Conservation (phyloP, 2,329 filamentous ascomycete species). For the Eutypa lata region DNA sequence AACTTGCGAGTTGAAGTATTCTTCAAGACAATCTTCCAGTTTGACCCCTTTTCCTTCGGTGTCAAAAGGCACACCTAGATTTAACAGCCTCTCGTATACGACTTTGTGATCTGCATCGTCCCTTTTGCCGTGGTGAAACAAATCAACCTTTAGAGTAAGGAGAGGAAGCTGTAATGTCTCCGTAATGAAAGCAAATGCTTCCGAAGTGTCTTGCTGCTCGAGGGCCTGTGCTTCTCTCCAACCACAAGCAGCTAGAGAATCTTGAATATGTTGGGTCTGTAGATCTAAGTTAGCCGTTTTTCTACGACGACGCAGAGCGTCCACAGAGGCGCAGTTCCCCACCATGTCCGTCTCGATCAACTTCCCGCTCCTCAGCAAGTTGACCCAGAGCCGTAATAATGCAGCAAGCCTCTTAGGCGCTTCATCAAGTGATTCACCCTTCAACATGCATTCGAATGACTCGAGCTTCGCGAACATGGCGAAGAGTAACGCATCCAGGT, state of each 20-base stretch:
- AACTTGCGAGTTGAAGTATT: slow-evolving; percentile 92
- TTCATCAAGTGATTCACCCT: slow-evolving; percentile 72
- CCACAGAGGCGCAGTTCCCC: slow-evolving; percentile 24
- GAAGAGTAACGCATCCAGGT: slow-evolving; percentile 85
- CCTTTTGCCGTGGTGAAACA: slow-evolving; percentile 87
- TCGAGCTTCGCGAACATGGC: slow-evolving; percentile 92
- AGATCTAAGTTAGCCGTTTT: slow-evolving; percentile 20
- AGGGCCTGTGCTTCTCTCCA: slow-evolving; percentile 77
- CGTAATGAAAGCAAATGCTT: slow-evolving; percentile 93
- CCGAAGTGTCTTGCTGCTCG: slow-evolving; percentile 92
- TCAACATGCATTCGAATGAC: slow-evolving; percentile 90
- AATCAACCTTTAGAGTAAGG: slow-evolving; percentile 86
- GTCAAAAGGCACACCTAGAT: slow-evolving; percentile 82
- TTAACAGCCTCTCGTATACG: slow-evolving; percentile 84
- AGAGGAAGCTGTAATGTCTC: slow-evolving; percentile 84
- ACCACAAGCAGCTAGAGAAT: slow-evolving; percentile 78
- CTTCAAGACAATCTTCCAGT: slow-evolving; percentile 86
- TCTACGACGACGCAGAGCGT: background rate
- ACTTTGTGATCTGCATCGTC: slow-evolving; percentile 90
- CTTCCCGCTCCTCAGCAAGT: slow-evolving; percentile 80
- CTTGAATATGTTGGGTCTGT: slow-evolving; percentile 81
- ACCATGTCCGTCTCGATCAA: slow-evolving; percentile 84
- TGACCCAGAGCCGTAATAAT: slow-evolving; percentile 85
- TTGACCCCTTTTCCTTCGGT: slow-evolving; percentile 69
- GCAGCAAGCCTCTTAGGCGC: slow-evolving; percentile 69